phyloP scores from a whole-genome alignment of 139 green algal genomes.

The Eudorina sp. region DNA sequence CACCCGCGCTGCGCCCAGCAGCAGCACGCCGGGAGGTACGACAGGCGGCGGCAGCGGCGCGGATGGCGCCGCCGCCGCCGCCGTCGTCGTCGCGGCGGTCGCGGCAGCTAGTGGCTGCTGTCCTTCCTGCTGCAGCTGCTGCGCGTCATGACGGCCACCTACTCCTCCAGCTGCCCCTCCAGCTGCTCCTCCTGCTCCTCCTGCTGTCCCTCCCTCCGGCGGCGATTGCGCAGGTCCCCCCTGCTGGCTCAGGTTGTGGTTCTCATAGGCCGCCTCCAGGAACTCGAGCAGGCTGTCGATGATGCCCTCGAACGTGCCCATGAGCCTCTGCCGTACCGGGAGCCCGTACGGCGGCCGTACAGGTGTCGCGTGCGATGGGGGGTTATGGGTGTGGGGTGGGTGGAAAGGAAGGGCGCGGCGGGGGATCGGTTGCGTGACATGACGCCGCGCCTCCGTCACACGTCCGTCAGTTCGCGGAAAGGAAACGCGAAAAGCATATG shows the following conservation, averaged over 20 bases:
- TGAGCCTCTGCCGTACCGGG: slow-evolving; percentile 18
- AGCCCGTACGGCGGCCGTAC: too few relatives aligned
- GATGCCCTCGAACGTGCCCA: slow-evolving; percentile 51
- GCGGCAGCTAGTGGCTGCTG: too few relatives aligned
- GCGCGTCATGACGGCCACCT: background rate
- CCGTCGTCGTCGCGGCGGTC: background rate
- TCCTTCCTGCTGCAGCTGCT: too few relatives aligned
- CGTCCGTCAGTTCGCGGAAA: too few relatives aligned
- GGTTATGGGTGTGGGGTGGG: background rate
- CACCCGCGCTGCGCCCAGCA: slow-evolving; percentile 9
- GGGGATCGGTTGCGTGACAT: too few relatives aligned
- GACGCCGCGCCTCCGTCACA: too few relatives aligned
- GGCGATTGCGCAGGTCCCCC: too few relatives aligned
- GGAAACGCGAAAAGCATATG: too few relatives aligned
- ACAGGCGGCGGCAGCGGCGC: background rate
- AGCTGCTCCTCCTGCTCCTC: slow-evolving; percentile 32
- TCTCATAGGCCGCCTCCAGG: slow-evolving; percentile 58
- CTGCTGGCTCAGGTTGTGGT: slow-evolving; percentile 21
- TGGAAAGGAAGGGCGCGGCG: too few relatives aligned
- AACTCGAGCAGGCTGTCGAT: slow-evolving; percentile 71
- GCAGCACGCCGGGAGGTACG: slow-evolving; percentile 46
- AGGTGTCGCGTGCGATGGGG: too few relatives aligned
- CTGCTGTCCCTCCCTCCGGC: slow-evolving; percentile 1
- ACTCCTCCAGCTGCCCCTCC: background rate
- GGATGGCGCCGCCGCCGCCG: background rate